Evolutionary conservation across 2,329 filamentous ascomycete genomes (phyloP).

Genomic region (Cyphellophora attinorum): DNA sequence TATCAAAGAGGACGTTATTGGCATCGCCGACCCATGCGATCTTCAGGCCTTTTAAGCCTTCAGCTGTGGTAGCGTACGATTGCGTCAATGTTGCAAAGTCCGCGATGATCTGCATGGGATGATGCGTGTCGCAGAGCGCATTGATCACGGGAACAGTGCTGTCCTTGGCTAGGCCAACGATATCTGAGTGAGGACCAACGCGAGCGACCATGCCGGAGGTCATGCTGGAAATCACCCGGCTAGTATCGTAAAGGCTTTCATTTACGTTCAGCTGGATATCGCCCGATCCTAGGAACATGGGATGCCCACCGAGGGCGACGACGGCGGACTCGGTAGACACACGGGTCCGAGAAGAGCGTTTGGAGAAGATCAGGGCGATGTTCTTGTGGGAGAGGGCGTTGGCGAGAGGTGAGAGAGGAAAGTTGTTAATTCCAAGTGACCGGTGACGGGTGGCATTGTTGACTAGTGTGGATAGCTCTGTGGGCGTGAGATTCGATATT

Average conservation of each 20-base stretch:
- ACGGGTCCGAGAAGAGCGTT: conserved; percentile 85
- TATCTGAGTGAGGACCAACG: conserved; percentile 67
- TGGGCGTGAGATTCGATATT: conserved; percentile 71
- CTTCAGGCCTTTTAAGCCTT: conserved; percentile 70
- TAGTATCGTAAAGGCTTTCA: conserved; percentile 88
- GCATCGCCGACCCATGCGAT: conserved; percentile 94
- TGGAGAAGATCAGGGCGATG: conserved; percentile 93
- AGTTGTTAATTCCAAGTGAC: conserved; percentile 34
- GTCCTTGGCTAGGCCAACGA: conserved; percentile 59
- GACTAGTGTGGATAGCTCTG: conserved; percentile 73
- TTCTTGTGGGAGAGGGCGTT: conserved; percentile 63
- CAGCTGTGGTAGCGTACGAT: conserved; percentile 47
- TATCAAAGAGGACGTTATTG: conserved; percentile 93
- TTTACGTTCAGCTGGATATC: conserved; percentile 95
- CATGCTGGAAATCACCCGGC: conserved; percentile 89
- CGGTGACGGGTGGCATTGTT: conserved; percentile 63
- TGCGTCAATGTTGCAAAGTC: conserved; percentile 89
- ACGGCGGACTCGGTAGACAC: conserved; percentile 90
- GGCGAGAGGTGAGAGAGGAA: conserved; percentile 28
- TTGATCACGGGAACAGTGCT: conserved; percentile 77
- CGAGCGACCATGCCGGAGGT: conserved; percentile 73
- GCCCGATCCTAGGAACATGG: conserved; percentile 92
- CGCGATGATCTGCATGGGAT: conserved; percentile 88
- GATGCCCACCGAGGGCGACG: conserved; percentile 76
- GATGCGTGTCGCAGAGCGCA: conserved; percentile 79